Base-by-base conservation (phyloP, 257 asterid genomes). In the Petrea volubilis region DNA sequence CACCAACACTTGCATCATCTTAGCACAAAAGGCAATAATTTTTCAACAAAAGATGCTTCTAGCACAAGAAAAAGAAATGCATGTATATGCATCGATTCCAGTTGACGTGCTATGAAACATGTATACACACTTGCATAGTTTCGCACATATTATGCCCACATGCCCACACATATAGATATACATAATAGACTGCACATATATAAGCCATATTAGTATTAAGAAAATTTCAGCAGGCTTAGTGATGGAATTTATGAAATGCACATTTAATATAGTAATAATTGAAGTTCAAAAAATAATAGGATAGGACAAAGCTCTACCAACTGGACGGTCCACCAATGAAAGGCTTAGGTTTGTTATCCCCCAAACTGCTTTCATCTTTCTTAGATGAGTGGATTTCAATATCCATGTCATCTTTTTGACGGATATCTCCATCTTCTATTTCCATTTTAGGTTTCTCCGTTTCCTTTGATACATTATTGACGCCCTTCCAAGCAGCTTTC, bases 321-420 rank as follows among this genome's bases (percentile, higher is more conserved):
- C 85, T 82, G 46, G 89, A 85, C 44, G 96, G 92, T 23, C 93
- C 87, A 57, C 97, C 88, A 72, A 79, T 73, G 77, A 77, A 79
- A 62, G 79, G 70, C 76, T 72, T 78, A 59, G 79, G 53, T 63
- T 81, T 84, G 65, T 64, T 67, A 24, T 69, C 79, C 73, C 72
- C 79, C 79, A 62, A 75, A 59, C 61, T 80, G 72, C 74, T 79
- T 67, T 77, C 83, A 73, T 80, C 80, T 70, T 82, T 75, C 77
- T 70, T 77, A n/a, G 77, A 67, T 61, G 81, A 67, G 73, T 34
- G 70, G 68, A 66, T 70, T 60, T 82, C 93, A 68, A 76, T 74
- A 61, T 91, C 92, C 89, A 85, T 80, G 77, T 67, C 82, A 53
- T 80, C 81, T 43, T 72, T 73, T 56, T 60, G 81, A 69, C 67